Percentiles rank a stretch among this genome's conserved stretches.
phyloP scores from a whole-genome alignment of 345 rosid genomes.

The Leavenworthia alabamica region DNA sequence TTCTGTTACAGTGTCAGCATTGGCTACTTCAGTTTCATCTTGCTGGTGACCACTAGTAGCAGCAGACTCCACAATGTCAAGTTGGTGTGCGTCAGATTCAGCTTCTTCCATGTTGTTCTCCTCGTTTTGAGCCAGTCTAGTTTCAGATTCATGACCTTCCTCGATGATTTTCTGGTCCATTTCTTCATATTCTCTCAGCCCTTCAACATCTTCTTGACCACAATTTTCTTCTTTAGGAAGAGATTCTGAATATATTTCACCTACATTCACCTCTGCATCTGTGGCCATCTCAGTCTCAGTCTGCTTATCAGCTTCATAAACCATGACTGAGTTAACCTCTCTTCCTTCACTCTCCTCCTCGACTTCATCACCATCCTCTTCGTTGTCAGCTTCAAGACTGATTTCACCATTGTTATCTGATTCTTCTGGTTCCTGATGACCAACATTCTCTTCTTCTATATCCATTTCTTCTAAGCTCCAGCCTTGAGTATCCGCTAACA shows the following conservation, averaged over 20 bases:
- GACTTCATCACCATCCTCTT: background rate
- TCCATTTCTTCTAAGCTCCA: slow-evolving; percentile 12
- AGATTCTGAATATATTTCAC: background rate
- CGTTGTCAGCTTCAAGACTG: too few species aligned
- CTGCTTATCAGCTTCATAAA: slow-evolving; percentile 6
- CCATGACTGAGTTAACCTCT: background rate
- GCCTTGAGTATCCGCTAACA: slow-evolving; percentile 2
- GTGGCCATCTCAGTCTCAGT: slow-evolving; percentile 11
- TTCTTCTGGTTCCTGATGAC: background rate
- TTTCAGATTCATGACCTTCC: slow-evolving; percentile 2
- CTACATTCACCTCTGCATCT: slow-evolving; percentile 1
- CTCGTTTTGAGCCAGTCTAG: background rate
- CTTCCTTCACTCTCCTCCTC: slow-evolving; percentile 11
- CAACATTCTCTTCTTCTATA: slow-evolving; percentile 8
- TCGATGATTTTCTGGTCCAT: slow-evolving; percentile 23
- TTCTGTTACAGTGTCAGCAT: background rate
- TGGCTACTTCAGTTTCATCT: slow-evolving; percentile 4
- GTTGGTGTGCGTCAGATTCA: background rate
- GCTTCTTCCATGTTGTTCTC: slow-evolving; percentile 21
- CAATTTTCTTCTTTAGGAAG: slow-evolving; percentile 6
- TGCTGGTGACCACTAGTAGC: slow-evolving; percentile 1
- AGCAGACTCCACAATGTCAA: slow-evolving; percentile 9
- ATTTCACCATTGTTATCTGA: background rate
- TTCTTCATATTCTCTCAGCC: slow-evolving; percentile 16
- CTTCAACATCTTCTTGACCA: slow-evolving; percentile 13